phyloP scores from a whole-genome alignment of 2,329 filamentous ascomycete species.

The Phoma sp. region DNA sequence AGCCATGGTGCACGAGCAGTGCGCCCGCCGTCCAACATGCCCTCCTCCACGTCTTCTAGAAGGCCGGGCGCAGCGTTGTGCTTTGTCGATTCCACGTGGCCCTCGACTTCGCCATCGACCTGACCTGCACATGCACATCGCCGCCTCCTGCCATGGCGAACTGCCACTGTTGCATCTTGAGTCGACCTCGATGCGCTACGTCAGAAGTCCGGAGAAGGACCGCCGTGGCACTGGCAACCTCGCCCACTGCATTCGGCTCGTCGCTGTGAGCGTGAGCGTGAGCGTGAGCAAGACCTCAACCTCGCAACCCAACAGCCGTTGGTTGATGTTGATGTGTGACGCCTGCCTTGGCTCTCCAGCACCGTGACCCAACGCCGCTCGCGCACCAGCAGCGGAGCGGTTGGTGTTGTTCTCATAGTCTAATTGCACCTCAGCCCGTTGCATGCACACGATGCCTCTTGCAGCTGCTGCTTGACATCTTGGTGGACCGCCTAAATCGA shows the following conservation, averaged over 20 bases:
- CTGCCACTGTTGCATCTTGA: neutral
- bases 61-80: constrained; percentile 10
- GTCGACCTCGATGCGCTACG: constrained; percentile 1
- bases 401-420: constrained; percentile 8
- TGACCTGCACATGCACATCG: neutral
- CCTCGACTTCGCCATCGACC: no score
- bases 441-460: neutral
- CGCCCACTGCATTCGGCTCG: constrained; percentile 9
- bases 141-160: neutral
- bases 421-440: constrained; percentile 15
- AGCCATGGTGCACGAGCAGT: constrained; percentile 5
- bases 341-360: neutral
- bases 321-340: neutral
- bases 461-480: neutral
- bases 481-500: neutral
- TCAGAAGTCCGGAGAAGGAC: constrained; percentile 17
- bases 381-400: constrained; percentile 5
- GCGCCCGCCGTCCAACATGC: neutral
- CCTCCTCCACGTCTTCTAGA: constrained; percentile 7
- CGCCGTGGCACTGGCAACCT: constrained; percentile 6
- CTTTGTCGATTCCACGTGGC: constrained; percentile 7
- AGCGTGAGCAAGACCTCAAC: neutral
- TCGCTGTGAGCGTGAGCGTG: neutral
- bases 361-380: constrained; percentile 1
- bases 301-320: neutral